These are phyloP conservation scores for Sergeia podlipaevii DNA, from an alignment of 208 protist genomes.

Conservation along the genomic window DNA sequence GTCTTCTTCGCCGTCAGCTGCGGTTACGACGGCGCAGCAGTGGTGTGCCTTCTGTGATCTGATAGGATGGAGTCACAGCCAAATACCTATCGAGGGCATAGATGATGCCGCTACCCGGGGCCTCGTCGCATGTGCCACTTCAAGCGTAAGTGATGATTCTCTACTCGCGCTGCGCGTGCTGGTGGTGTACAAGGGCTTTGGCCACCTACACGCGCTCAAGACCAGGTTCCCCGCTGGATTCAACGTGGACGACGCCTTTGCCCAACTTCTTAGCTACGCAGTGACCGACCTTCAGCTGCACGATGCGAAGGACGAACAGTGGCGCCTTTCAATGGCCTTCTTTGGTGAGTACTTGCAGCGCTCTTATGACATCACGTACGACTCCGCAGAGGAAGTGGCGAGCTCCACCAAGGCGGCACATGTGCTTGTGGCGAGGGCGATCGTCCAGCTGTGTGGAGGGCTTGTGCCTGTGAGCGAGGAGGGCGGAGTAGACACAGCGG, in stretches of 20 bases:
- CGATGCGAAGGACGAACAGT: slow-evolving; percentile 47
- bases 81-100: slow-evolving; percentile 40
- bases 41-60: slow-evolving; percentile 46
- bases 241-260: slow-evolving; percentile 47
- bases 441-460: slow-evolving; percentile 28
- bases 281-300: slow-evolving; percentile 56
- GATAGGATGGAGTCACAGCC: slow-evolving; percentile 56
- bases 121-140: slow-evolving; percentile 15
- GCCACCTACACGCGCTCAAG: slow-evolving; percentile 41
- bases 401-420: slow-evolving; percentile 16
- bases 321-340: slow-evolving; percentile 27
- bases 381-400: slow-evolving; percentile 30
- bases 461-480: slow-evolving; percentile 10
- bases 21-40: background rate
- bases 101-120: slow-evolving; percentile 18
- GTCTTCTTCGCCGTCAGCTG: background rate
- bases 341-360: slow-evolving; percentile 38
- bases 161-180: slow-evolving; percentile 51
- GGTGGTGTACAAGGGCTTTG: slow-evolving; percentile 50
- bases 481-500: background rate
- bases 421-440: slow-evolving; percentile 30
- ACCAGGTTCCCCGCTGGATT: slow-evolving; percentile 15
- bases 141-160: slow-evolving; percentile 30
- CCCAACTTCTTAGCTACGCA: slow-evolving; percentile 56
- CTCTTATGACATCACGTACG: slow-evolving; percentile 7